These are phyloP conservation scores for Acer negundo DNA, from an alignment of 345 rosid genomes.

Conservation along the genomic window DNA sequence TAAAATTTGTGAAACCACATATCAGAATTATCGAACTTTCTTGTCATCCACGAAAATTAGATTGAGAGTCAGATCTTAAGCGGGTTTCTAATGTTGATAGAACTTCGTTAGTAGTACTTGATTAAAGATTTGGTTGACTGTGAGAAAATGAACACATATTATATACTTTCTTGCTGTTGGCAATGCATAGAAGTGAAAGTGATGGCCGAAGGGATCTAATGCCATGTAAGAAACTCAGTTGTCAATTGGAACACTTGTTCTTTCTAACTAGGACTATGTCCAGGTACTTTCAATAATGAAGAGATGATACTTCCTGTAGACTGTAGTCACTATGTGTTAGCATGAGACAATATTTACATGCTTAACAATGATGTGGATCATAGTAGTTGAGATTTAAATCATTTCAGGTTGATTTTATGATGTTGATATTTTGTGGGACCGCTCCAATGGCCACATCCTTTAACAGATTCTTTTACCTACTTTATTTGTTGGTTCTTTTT, in stretches of 20 bases:
- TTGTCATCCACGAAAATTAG: not conserved
- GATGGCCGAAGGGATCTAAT: not conserved
- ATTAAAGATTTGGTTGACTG: not conserved
- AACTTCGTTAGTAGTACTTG: not conserved
- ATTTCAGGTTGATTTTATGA: not conserved
- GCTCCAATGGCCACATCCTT: not conserved
- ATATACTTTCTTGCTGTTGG: not conserved
- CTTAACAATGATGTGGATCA: not conserved
- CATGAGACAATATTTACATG: not conserved
- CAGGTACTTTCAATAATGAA: not conserved
- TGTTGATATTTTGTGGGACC: not conserved
- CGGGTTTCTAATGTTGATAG: not conserved
- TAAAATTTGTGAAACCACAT: too few species aligned
- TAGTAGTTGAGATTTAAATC: not conserved
- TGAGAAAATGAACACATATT: not conserved
- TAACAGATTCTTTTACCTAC: not conserved
- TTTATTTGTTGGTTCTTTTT: not conserved
- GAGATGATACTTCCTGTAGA: not conserved
- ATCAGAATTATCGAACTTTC: not conserved
- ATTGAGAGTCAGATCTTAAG: not conserved
- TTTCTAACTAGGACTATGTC: not conserved
- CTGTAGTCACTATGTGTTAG: not conserved
- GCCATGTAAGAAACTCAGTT: not conserved
- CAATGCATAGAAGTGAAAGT: not conserved
- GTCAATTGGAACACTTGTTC: not conserved